phyloP scores from a whole-genome alignment of 495 filamentous ascomycete species.

The Neurospora sp. region DNA sequence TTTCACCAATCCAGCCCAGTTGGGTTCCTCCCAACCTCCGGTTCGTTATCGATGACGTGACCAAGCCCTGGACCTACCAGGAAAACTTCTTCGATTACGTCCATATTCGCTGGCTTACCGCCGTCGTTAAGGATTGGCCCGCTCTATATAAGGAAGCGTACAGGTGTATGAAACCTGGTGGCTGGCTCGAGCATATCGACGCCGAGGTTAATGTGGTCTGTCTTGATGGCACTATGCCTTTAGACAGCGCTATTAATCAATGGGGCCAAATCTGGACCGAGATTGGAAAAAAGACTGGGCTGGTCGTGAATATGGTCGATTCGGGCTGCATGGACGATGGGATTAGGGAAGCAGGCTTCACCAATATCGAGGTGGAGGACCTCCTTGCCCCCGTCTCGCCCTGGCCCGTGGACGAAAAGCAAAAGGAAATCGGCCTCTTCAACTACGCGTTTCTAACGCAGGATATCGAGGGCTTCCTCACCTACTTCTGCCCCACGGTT shows the following conservation, averaged over 20 bases:
- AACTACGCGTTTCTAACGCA: not conserved
- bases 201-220: not conserved
- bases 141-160: constrained; percentile 24
- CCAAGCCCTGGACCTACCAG: constrained; percentile 35
- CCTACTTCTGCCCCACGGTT: not conserved
- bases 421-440: constrained; percentile 7
- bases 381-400: not conserved
- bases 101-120: constrained; percentile 45
- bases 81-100: constrained; percentile 44
- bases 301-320: not conserved
- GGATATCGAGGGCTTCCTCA: not conserved
- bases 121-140: constrained; percentile 39
- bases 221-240: not conserved
- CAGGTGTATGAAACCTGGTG: constrained; percentile 25
- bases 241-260: not conserved
- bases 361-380: not conserved
- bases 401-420: not conserved
- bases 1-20: constrained; percentile 43
- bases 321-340: not conserved
- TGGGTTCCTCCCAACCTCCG: constrained; percentile 34
- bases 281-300: not conserved
- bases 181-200: constrained; percentile 18
- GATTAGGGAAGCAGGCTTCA: not conserved
- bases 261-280: not conserved
- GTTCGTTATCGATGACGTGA: constrained; percentile 45